Conservation (phyloP, 306 rosid genomes). For the Abrus pulchellus region DNA sequence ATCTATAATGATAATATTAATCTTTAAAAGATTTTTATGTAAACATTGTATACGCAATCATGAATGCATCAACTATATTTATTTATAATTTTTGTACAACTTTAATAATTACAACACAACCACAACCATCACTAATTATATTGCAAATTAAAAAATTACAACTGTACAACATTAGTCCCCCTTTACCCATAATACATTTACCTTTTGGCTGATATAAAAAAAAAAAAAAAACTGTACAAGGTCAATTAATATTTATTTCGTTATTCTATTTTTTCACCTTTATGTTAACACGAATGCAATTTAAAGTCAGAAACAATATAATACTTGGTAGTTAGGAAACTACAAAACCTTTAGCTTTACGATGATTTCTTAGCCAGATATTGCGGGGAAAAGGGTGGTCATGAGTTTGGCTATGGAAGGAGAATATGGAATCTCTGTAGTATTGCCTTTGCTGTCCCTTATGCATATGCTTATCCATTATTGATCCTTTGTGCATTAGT, state of each 20-base stretch:
- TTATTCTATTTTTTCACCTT: not conserved
- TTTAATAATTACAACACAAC: not conserved
- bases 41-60: too few species aligned
- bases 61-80: not conserved
- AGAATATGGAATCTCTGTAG: constrained; percentile 38
- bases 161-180: too few species aligned
- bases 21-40: too few species aligned
- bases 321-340: not conserved
- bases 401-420: not conserved
- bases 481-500: not conserved
- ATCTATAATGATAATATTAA: too few species aligned
- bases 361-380: constrained; percentile 17
- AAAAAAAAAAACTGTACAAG: not conserved
- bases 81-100: not conserved
- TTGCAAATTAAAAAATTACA: not conserved
- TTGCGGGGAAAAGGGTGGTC: constrained; percentile 30
- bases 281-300: constrained; percentile 5
- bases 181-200: too few species aligned
- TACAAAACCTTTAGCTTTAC: constrained; percentile 12
- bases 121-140: not conserved
- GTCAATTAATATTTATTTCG: not conserved
- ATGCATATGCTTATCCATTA: constrained; percentile 18
- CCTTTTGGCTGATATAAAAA: too few species aligned
- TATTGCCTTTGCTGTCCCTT: constrained; percentile 11
- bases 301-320: not conserved